Evolutionary conservation across 2,329 filamentous ascomycete genomes (phyloP), one percentile per base, ranked within the genome.

Genomic region (Cladosporium sp.): DNA sequence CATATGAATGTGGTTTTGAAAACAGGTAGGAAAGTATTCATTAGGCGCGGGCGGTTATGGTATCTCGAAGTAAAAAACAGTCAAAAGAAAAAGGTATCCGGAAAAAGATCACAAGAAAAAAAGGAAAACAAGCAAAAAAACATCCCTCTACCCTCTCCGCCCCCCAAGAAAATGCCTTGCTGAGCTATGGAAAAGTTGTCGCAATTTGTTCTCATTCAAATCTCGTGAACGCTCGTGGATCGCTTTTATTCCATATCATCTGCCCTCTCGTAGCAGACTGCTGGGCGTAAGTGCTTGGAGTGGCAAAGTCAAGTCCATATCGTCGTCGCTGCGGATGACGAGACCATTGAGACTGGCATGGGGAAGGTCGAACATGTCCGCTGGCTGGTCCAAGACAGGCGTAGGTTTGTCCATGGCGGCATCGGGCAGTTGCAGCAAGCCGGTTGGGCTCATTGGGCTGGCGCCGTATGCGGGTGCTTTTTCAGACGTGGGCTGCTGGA

Each of bases 361-460:
- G 17, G 40, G 48, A 20, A 44, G 7, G 24, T 43, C 48, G 18
- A 44, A 38, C 1, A 32, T 8, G 13, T 51, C 48, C 13, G 22
- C 48, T n/a, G 48, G 24, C 22, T 32, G 32, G 4, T 43, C 48
- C 24, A 44, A 38, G 34, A 43, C 48, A 5, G 48, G 18, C 7
- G 40, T 44, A 1, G 40, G 13, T 5, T 43, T 43, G 13, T 44
- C 41, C 48, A 51, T 44, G 8, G 48, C 48, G 15, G 48, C 40
- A 22, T 44, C 48, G 4, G 48, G 48, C 4, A 51, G 29, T 19
- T 51, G 40, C 9, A 44, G 18, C 19, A 51, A n/a, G 37, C 40
- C 42, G 2, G 48, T 43, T 5, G 48, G 48, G n/a, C 39, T 51
- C 48, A 51, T 51, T 7, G 48, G 48, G 17, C 32, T 34, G 3